Evolutionary conservation across 371 early-diverging fungal species (phyloP).

Genomic region (Mucor circinelloides): DNA sequence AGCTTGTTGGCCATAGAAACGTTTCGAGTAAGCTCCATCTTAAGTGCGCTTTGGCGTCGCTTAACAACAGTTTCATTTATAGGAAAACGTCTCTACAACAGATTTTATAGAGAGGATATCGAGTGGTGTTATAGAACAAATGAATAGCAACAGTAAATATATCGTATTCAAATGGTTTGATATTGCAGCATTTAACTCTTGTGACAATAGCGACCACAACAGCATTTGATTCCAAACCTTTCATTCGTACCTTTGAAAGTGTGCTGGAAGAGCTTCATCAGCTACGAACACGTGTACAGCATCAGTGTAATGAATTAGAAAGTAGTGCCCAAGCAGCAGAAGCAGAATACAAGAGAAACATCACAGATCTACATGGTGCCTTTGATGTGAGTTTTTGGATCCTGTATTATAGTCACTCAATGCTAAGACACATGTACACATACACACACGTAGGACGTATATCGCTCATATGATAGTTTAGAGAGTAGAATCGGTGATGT

Average conservation of each 20-base stretch:
- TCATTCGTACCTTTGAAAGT: conserved; percentile 88
- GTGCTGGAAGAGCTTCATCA: conserved; percentile 80
- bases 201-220: not conserved
- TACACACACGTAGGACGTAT: conserved; percentile 67
- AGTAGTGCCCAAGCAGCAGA: conserved; percentile 75
- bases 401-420: not conserved
- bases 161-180: conserved; percentile 11
- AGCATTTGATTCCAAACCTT: conserved; percentile 78
- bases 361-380: conserved; percentile 69
- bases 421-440: conserved; percentile 1
- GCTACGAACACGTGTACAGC: conserved; percentile 73
- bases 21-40: conserved; percentile 17
- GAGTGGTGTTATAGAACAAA: conserved; percentile 35
- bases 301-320: conserved; percentile 84
- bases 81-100: conserved; percentile 57
- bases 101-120: conserved; percentile 65
- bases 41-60: too few species aligned
- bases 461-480: conserved; percentile 79
- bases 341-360: conserved; percentile 69
- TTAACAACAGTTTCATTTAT: too few species aligned
- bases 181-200: conserved; percentile 16
- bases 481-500: conserved; percentile 90
- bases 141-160: conserved; percentile 17
- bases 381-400: conserved; percentile 63
- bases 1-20: conserved; percentile 21